phyloP scores from a whole-genome alignment of 176 grass and related monocot species.

The Triticum turgidum region DNA sequence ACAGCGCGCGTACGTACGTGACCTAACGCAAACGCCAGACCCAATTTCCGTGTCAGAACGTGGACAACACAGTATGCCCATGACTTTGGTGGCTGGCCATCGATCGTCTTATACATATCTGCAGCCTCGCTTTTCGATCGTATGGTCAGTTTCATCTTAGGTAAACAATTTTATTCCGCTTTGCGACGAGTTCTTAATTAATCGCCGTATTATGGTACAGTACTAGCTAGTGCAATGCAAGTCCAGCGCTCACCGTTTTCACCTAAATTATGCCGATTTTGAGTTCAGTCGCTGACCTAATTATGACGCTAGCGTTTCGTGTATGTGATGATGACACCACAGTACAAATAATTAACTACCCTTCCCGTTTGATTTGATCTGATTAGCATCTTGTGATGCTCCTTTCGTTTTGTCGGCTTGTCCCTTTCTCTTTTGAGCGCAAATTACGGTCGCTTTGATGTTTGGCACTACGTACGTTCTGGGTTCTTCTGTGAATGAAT shows the following conservation, averaged over 20 bases:
- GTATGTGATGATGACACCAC: slow-evolving; percentile 40
- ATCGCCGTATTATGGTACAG: too few relatives aligned
- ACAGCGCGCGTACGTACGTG: neutral
- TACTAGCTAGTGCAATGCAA: neutral
- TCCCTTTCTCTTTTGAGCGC: slow-evolving; percentile 35
- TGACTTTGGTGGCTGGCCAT: neutral
- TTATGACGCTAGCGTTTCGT: slow-evolving; percentile 18
- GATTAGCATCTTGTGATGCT: slow-evolving; percentile 25
- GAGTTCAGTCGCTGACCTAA: slow-evolving; percentile 11
- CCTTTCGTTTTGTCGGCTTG: slow-evolving; percentile 57
- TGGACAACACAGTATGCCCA: neutral
- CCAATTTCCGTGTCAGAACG: slow-evolving; percentile 31
- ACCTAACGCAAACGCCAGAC: slow-evolving; percentile 20
- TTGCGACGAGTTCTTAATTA: neutral
- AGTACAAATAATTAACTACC: slow-evolving; percentile 8
- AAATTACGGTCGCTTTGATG: slow-evolving; percentile 47
- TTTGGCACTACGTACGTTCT: slow-evolving; percentile 13
- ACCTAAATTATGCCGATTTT: neutral
- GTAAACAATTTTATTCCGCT: neutral
- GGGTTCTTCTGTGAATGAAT: neutral
- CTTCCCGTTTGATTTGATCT: neutral
- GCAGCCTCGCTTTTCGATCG: too few relatives aligned
- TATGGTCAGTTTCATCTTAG: neutral
- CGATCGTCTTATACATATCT: neutral
- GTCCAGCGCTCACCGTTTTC: neutral